Evolutionary conservation across 805 yeast genomes (phyloP).

Genomic region (Cyberlindnera subsufficiens): DNA sequence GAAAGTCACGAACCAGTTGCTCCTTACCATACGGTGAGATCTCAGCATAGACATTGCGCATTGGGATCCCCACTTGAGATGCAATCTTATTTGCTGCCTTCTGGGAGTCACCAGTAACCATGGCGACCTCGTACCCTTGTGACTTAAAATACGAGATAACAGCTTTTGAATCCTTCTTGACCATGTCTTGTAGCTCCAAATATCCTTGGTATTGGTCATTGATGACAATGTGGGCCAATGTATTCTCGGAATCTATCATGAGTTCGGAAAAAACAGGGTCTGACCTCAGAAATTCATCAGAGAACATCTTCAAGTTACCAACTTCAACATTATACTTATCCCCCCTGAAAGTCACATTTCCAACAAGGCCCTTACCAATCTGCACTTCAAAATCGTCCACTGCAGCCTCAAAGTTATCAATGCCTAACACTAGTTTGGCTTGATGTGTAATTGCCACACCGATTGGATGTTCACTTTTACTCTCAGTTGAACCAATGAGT

Average conservation of each 20-base stretch:
- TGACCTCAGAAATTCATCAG: constrained; percentile 7
- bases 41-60: constrained; percentile 62
- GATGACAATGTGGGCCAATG: constrained; percentile 53
- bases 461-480: constrained; percentile 80
- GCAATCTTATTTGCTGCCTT: constrained; percentile 64
- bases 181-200: constrained; percentile 59
- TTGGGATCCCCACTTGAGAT: constrained; percentile 56
- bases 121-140: constrained; percentile 59
- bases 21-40: constrained; percentile 77
- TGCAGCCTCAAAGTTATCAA: constrained; percentile 1
- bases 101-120: constrained; percentile 85
- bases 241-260: constrained; percentile 30
- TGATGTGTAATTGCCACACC: constrained; percentile 60
- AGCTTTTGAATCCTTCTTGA: constrained; percentile 59
- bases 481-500: constrained; percentile 53
- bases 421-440: constrained; percentile 20
- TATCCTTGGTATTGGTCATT: constrained; percentile 56
- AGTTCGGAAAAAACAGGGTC: constrained; percentile 9
- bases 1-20: constrained; percentile 53
- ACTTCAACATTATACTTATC: constrained; percentile 33
- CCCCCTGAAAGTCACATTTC: constrained; percentile 17
- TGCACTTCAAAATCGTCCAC: constrained; percentile 24
- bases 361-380: constrained; percentile 34
- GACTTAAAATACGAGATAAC: constrained; percentile 50
- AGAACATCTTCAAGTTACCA: constrained; percentile 40